phyloP scores from a whole-genome alignment of 2,329 filamentous ascomycete genomes.

The Dothidotthia symphoricarpi region DNA sequence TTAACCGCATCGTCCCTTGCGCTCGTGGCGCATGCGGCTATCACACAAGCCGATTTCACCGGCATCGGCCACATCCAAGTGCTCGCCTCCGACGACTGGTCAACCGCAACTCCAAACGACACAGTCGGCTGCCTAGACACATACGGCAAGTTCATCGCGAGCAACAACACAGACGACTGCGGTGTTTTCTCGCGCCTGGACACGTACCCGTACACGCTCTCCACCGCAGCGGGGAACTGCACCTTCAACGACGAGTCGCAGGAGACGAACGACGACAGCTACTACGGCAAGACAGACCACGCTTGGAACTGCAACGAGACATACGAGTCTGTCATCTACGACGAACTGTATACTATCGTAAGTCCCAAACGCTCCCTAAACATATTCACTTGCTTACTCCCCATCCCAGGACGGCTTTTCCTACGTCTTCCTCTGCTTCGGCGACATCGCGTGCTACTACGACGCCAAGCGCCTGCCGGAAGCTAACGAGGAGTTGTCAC shows the following conservation, averaged over 20 bases:
- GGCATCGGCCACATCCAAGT: conserved; percentile 34
- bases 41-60: conserved; percentile 28
- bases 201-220: conserved; percentile 31
- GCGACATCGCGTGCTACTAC: conserved; percentile 36
- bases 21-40: conserved; percentile 13
- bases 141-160: conserved; percentile 23
- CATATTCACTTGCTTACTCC: neutral
- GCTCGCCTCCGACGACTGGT: conserved; percentile 30
- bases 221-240: conserved; percentile 30
- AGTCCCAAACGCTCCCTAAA: neutral
- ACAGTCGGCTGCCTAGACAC: conserved; percentile 31
- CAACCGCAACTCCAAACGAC: conserved; percentile 19
- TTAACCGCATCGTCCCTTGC: conserved; percentile 8
- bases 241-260: conserved; percentile 30
- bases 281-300: conserved; percentile 25
- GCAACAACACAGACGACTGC: conserved; percentile 15
- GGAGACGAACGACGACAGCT: conserved; percentile 31
- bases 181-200: conserved; percentile 22
- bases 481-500: conserved; percentile 13
- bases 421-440: conserved; percentile 35
- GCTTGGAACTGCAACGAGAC: conserved; percentile 29
- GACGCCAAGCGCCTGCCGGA: conserved; percentile 29
- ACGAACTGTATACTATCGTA: conserved; percentile 35
- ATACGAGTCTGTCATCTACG: conserved; percentile 20
- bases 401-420: conserved; percentile 26